Base-by-base conservation (phyloP, 257 asterid species). In the Osmanthus fragrans region DNA sequence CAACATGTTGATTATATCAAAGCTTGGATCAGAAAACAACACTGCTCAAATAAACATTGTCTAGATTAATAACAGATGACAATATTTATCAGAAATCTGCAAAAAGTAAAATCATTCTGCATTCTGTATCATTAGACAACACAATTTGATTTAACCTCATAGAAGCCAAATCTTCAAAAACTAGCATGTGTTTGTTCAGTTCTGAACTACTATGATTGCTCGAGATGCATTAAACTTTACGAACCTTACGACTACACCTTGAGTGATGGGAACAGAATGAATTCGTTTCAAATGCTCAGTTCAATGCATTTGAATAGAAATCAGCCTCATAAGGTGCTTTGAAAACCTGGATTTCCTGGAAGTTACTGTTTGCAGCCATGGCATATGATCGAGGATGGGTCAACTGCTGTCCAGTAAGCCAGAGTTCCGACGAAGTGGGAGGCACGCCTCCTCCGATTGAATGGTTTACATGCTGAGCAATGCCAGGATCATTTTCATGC, bases 391-490 rank as follows among this genome's bases (percentile, higher is more conserved):
- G 90, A 13, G 80, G 84, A 74, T 76, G 73, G 8, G 81, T 65
- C 0, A 84, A 79, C 5, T 80, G 89, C 23, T 81, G 91, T 66
- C 80, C 88, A 18, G 85, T 63, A 70, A 76, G 89, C 97, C 94
- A 90, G 85, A 85, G 77, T 12, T 90, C 90, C 0, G 93, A 79
- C 27, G 94, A 85, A 73, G 91, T 73, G 81, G 82, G 85, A 5
- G 88, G 92, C 65, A 85, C 74, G 9, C 88, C 86, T 72, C 80
- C 91, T n/a, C 93, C 87, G 56, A 85, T 75, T 67, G 87, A 78
- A 32, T 83, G 91, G 78, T 82, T 74, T 72, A 71, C 83, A 21
- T 86, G 84, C 84, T 79, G 87, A 34, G 84, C 39, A 12, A 77
- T 76, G 80, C 78, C 73, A 63, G 65, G 40, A 16, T 75, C 83